These are phyloP conservation scores for Misopates orontium DNA, from an alignment of 257 asterid genomes.

Conservation along the genomic window DNA sequence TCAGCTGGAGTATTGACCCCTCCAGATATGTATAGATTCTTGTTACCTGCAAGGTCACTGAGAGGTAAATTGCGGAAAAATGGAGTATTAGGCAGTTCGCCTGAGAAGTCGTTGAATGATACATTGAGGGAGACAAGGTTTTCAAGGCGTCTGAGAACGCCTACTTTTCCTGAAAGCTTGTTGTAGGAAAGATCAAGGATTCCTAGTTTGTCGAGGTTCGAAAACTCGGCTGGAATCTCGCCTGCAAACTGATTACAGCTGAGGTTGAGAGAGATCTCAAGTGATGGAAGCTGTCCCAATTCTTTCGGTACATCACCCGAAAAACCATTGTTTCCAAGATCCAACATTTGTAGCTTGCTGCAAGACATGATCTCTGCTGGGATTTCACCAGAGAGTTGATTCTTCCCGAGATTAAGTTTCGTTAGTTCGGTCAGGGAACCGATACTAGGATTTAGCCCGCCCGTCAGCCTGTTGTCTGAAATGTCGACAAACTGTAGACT, in stretches of 20 bases:
- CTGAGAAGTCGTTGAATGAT: constrained; percentile 81
- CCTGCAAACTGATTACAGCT: constrained; percentile 77
- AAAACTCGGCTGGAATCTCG: constrained; percentile 72
- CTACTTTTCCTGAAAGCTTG: constrained; percentile 71
- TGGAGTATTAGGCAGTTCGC: constrained; percentile 72
- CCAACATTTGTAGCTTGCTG: constrained; percentile 72
- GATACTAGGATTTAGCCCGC: constrained; percentile 47
- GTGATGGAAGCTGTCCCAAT: constrained; percentile 71
- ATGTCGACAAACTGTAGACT: constrained; percentile 77
- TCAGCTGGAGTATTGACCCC: constrained; percentile 60
- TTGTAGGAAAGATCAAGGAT: constrained; percentile 88
- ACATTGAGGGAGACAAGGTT: constrained; percentile 87
- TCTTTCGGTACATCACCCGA: constrained; percentile 72
- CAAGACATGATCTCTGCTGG: constrained; percentile 75
- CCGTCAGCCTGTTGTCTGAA: constrained; percentile 72
- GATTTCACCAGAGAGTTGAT: constrained; percentile 70
- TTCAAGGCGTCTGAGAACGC: constrained; percentile 58
- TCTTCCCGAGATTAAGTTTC: constrained; percentile 68
- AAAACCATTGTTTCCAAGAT: constrained; percentile 75
- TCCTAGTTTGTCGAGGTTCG: constrained; percentile 65
- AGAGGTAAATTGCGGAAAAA: constrained; percentile 80
- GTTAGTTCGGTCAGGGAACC: constrained; percentile 69
- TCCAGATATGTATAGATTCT: constrained; percentile 49
- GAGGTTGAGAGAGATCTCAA: constrained; percentile 89
- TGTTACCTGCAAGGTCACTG: constrained; percentile 68